Percentiles rank a stretch among this genome's conserved stretches.
phyloP scores from a whole-genome alignment of 176 grass and related monocot species.

The Hordeum marinum region DNA sequence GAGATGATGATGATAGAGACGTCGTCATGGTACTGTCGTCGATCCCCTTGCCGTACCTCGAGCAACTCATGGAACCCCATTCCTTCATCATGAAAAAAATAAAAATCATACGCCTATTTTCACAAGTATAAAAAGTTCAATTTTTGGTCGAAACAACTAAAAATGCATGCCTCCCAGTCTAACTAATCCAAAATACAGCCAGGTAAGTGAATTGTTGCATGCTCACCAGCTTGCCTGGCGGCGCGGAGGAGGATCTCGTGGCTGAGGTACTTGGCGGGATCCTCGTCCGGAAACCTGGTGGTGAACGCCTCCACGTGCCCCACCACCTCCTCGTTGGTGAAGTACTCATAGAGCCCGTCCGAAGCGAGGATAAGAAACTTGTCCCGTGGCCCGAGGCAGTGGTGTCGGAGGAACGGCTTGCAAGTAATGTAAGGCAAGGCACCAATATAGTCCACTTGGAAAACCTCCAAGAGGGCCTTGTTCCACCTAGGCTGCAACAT shows the following conservation, averaged over 20 bases:
- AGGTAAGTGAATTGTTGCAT: background rate
- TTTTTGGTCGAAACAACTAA: background rate
- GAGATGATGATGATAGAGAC: slow-evolving; percentile 91
- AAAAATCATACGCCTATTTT: background rate
- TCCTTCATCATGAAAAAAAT: slow-evolving; percentile 25
- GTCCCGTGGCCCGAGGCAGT: slow-evolving; percentile 24
- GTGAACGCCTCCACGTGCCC: slow-evolving; percentile 54
- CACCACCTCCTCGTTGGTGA: slow-evolving; percentile 79
- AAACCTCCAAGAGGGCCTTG: slow-evolving; percentile 45
- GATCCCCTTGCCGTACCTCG: slow-evolving; percentile 55
- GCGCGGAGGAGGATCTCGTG: slow-evolving; percentile 69
- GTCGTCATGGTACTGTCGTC: slow-evolving; percentile 68
- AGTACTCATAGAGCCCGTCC: slow-evolving; percentile 90
- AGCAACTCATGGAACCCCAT: slow-evolving; percentile 75
- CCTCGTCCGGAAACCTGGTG: slow-evolving; percentile 45
- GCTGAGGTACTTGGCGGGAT: slow-evolving; percentile 76
- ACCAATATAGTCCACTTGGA: slow-evolving; percentile 65
- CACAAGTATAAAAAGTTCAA: background rate
- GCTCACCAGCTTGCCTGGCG: slow-evolving; percentile 61
- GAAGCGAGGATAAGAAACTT: slow-evolving; percentile 83
- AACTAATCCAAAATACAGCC: background rate
- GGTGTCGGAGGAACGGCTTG: slow-evolving; percentile 59
- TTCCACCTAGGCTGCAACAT: slow-evolving; percentile 58
- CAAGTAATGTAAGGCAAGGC: slow-evolving; percentile 62
- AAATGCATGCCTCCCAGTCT: background rate